Evolutionary conservation across 2,329 filamentous ascomycete genomes (phyloP).

Genomic region (Aspergillus terreus): DNA sequence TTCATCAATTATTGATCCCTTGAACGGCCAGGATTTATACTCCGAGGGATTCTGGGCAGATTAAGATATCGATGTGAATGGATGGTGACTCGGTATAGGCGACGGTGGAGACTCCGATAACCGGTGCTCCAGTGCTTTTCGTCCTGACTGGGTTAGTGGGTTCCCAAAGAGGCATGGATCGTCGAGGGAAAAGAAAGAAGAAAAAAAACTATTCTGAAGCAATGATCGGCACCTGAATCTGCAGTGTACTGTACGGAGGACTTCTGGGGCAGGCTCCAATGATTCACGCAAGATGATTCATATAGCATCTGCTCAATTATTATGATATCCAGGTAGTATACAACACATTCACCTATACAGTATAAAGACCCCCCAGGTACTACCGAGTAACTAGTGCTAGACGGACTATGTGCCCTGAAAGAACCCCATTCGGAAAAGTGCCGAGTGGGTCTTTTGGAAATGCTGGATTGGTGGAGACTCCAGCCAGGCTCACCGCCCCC

Average conservation of each 20-base stretch:
- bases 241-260: background rate
- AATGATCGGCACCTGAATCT: background rate
- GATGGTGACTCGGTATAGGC: background rate
- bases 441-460: no score
- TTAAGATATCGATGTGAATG: background rate
- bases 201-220: background rate
- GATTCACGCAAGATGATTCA: no score
- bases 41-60: background rate
- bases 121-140: conserved; percentile 5
- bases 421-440: no score
- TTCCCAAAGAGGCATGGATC: conserved; percentile 1
- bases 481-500: no score
- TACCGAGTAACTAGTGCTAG: no score
- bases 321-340: no score
- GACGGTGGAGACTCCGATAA: conserved; percentile 4
- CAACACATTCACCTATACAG: no score
- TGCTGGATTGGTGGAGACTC: no score
- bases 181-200: background rate
- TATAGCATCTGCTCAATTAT: no score
- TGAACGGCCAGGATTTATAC: background rate
- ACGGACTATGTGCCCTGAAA: no score
- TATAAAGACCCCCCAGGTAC: no score
- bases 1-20: background rate
- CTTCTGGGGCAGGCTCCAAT: no score
- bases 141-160: conserved; percentile 10